phyloP scores from a whole-genome alignment of 2,329 filamentous ascomycete species.

The Bipolaris bicolor region DNA sequence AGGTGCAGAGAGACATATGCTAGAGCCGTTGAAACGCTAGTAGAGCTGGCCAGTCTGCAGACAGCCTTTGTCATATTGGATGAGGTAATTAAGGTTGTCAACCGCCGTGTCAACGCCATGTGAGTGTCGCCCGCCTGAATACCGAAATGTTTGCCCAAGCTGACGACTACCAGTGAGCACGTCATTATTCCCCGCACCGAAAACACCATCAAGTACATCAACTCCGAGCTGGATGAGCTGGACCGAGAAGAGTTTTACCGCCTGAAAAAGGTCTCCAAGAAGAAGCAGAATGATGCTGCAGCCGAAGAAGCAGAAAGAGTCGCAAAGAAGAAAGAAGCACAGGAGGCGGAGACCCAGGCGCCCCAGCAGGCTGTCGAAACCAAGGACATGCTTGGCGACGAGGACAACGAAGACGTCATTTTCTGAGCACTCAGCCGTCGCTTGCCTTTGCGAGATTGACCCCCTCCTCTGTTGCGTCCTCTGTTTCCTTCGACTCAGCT shows the following conservation, averaged over 20 bases:
- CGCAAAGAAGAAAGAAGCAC: slow-evolving; percentile 49
- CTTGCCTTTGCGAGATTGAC: not conserved
- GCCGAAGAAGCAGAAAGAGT: slow-evolving; percentile 44
- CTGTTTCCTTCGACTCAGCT: not conserved
- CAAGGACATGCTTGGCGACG: slow-evolving; percentile 73
- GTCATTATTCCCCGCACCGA: slow-evolving; percentile 98
- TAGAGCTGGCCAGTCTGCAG: slow-evolving; percentile 93
- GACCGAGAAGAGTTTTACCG: slow-evolving; percentile 98
- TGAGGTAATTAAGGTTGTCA: slow-evolving; percentile 99
- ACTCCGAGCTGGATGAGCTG: slow-evolving; percentile 95
- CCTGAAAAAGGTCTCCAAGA: slow-evolving; percentile 87
- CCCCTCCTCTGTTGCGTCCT: not conserved
- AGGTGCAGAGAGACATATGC: slow-evolving; percentile 95
- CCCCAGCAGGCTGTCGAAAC: slow-evolving; percentile 51
- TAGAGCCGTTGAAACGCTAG: slow-evolving; percentile 90
- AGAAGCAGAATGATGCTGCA: slow-evolving; percentile 63
- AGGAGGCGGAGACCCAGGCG: slow-evolving; percentile 24
- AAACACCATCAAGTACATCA: slow-evolving; percentile 99
- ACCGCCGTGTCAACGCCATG: slow-evolving; percentile 97
- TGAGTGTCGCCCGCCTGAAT: slow-evolving; percentile 53
- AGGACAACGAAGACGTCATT: slow-evolving; percentile 85
- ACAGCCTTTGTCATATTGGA: slow-evolving; percentile 98
- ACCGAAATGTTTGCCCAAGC: slow-evolving; percentile 5
- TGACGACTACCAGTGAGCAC: slow-evolving; percentile 66
- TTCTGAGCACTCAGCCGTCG: slow-evolving; percentile 60